Percentiles rank a stretch among this genome's conserved stretches.
Evolutionary conservation across 768 basidiomycete genomes (phyloP).

Genomic region (Suillus plorans): DNA sequence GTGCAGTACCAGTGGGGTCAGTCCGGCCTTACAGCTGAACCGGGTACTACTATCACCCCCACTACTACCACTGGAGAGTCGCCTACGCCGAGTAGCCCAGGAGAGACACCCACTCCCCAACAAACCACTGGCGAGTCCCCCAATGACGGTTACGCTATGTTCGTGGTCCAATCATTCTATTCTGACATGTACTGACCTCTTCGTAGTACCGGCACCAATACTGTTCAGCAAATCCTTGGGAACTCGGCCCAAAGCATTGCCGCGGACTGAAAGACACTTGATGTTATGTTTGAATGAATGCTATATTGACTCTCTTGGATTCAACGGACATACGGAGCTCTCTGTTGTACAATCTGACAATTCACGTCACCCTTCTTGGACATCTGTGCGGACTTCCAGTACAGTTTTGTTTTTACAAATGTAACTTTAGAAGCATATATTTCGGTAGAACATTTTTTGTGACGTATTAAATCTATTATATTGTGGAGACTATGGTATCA

Average conservation of each 20-base stretch:
- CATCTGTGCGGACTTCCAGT: not conserved
- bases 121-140: conserved; percentile 51
- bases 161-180: conserved; percentile 11
- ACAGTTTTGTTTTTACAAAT: not conserved
- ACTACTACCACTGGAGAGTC: conserved; percentile 22
- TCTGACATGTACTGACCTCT: conserved; percentile 5
- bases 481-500: not conserved
- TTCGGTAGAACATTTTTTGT: not conserved
- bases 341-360: not conserved
- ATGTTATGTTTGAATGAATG: not conserved
- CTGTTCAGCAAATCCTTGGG: conserved; percentile 31
- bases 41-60: conserved; percentile 45
- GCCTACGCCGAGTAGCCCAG: not conserved
- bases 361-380: not conserved
- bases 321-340: not conserved
- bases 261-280: conserved; percentile 17
- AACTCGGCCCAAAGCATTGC: conserved; percentile 37
- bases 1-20: conserved; percentile 52
- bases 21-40: conserved; percentile 43
- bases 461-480: not conserved
- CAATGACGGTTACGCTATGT: conserved; percentile 61
- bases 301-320: not conserved
- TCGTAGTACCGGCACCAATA: conserved; percentile 25
- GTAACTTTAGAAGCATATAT: not conserved
- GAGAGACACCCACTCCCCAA: conserved; percentile 32